A percentile compares a stretch with the other conserved stretches of the same genome.
Conservation (phyloP, 2,329 filamentous ascomycete genomes). For the Coniosporium tulheliwenetii region DNA sequence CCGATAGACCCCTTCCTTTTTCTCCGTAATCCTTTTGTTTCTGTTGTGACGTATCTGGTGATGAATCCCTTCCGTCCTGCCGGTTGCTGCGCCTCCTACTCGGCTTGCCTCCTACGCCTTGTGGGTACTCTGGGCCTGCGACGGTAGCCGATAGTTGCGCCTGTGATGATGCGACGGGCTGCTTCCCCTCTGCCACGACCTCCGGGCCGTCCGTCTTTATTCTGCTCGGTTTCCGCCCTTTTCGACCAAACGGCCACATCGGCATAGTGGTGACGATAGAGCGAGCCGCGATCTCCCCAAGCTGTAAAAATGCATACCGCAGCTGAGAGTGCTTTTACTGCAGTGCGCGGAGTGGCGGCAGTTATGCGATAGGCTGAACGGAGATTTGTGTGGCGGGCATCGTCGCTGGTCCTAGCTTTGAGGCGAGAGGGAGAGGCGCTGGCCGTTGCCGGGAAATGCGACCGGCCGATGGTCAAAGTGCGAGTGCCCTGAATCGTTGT, state of each 20-base stretch:
- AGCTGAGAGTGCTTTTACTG: too few species aligned
- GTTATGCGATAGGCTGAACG: too few species aligned
- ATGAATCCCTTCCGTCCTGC: conserved; percentile 2
- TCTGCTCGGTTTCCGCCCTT: conserved; percentile 50
- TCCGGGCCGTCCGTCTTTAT: conserved; percentile 21
- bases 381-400: too few species aligned
- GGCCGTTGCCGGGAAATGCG: too few species aligned
- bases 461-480: too few species aligned
- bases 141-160: conserved; percentile 8
- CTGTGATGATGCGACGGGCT: conserved; percentile 15
- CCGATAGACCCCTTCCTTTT: neutral
- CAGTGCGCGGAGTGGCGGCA: too few species aligned
- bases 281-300: neutral
- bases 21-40: neutral
- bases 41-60: conserved; percentile 1
- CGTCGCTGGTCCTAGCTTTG: too few species aligned
- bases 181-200: conserved; percentile 35
- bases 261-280: conserved; percentile 39
- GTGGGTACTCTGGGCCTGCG: too few species aligned
- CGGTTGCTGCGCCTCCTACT: conserved; percentile 1
- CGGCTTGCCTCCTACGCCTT: conserved; percentile 8
- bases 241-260: conserved; percentile 71
- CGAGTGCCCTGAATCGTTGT: too few species aligned
- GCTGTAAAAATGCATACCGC: too few species aligned
- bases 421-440: too few species aligned